Percentiles rank a stretch among this genome's conserved stretches.
phyloP scores from a whole-genome alignment of 1,139 yeast genomes.

The Kurtzmaniella quercitrusa region DNA sequence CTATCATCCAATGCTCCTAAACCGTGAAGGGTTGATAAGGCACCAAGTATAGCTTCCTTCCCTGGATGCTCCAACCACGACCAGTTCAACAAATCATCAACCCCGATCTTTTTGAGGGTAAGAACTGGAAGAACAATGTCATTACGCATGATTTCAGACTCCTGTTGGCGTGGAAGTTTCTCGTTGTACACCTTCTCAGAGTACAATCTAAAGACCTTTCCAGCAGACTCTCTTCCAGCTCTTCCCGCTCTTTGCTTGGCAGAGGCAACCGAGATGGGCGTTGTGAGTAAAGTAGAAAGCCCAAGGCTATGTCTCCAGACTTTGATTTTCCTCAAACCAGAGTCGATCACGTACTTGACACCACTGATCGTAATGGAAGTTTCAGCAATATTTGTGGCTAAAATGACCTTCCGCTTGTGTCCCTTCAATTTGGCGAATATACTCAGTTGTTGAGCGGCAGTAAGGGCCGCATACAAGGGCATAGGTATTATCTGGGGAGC shows the following conservation, averaged over 20 bases:
- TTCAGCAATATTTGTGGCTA: conserved; percentile 95
- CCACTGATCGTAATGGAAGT: conserved; percentile 96
- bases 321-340: conserved; percentile 88
- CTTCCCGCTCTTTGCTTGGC: conserved; percentile 97
- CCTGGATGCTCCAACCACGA: conserved; percentile 93
- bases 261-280: conserved; percentile 90
- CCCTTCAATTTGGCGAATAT: conserved; percentile 63
- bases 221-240: conserved; percentile 94
- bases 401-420: conserved; percentile 72
- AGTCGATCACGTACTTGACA: conserved; percentile 87
- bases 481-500: conserved; percentile 74
- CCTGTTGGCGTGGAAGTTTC: conserved; percentile 71
- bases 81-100: conserved; percentile 81
- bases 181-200: conserved; percentile 60
- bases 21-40: conserved; percentile 72
- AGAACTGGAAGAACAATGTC: conserved; percentile 82
- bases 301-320: conserved; percentile 94
- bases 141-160: conserved; percentile 85
- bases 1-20: conserved; percentile 72
- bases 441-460: conserved; percentile 75
- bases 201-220: conserved; percentile 83
- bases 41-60: conserved; percentile 67
- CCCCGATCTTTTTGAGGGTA: conserved; percentile 78
- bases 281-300: conserved; percentile 81
- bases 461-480: conserved; percentile 90